phyloP scores from a whole-genome alignment of 495 filamentous ascomycete species.

The Penicillium argentinense region DNA sequence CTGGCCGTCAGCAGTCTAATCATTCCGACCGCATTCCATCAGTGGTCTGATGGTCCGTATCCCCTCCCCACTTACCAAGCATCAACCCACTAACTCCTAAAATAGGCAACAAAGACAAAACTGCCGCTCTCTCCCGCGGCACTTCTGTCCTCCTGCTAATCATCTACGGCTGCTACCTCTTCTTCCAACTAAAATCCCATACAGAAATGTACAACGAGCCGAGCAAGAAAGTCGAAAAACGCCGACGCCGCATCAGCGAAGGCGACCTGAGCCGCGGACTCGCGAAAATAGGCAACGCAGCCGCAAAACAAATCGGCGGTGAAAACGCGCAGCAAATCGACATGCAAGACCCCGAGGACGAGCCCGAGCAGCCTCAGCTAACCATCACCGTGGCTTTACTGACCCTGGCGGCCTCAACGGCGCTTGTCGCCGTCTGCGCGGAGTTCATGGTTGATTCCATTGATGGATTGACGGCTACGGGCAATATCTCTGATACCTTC shows the following conservation, averaged over 20 bases:
- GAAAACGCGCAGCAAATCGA: slow-evolving; percentile 44
- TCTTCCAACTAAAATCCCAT: slow-evolving; percentile 83
- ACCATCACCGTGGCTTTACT: slow-evolving; percentile 65
- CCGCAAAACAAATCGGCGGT: slow-evolving; percentile 37
- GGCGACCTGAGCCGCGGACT: slow-evolving; percentile 61
- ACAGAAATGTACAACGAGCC: slow-evolving; percentile 69
- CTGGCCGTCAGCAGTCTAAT: slow-evolving; percentile 79
- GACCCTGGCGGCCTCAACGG: slow-evolving; percentile 70
- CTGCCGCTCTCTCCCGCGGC: slow-evolving; percentile 42
- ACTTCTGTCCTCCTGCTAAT: slow-evolving; percentile 73
- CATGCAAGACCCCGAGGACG: slow-evolving; percentile 50
- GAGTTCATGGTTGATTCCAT: slow-evolving; percentile 86
- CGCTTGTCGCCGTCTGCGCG: slow-evolving; percentile 81
- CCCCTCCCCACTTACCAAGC: neutral
- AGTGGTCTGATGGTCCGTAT: slow-evolving; percentile 45
- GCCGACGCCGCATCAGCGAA: slow-evolving; percentile 50
- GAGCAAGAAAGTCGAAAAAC: slow-evolving; percentile 65
- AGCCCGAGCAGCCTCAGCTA: slow-evolving; percentile 73
- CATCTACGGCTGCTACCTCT: slow-evolving; percentile 74
- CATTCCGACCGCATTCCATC: slow-evolving; percentile 83
- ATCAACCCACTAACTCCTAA: slow-evolving; percentile 1
- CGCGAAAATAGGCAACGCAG: slow-evolving; percentile 58
- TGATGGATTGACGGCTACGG: slow-evolving; percentile 58
- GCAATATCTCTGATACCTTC: slow-evolving; percentile 67
- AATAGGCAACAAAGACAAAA: slow-evolving; percentile 21